A percentile compares a stretch with the other conserved stretches of the same genome.
phyloP scores from a whole-genome alignment of 768 basidiomycete species.

The Gloeophyllum trabeum region DNA sequence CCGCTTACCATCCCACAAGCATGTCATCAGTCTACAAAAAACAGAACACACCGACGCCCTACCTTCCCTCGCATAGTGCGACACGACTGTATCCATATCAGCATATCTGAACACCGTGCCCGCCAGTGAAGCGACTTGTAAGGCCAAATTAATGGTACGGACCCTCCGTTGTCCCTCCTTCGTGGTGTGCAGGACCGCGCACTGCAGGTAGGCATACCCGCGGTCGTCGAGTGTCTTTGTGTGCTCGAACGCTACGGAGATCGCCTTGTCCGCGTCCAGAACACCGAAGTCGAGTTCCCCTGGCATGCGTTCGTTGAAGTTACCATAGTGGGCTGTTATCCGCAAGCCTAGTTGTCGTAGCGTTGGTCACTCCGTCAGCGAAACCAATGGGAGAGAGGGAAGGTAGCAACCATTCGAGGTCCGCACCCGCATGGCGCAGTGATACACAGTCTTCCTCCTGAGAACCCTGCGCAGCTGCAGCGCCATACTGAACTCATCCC shows the following conservation, averaged over 20 bases:
- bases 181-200: conserved; percentile 81
- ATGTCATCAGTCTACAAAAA: not conserved
- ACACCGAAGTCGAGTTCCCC: conserved; percentile 73
- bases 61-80: conserved; percentile 73
- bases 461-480: conserved; percentile 70
- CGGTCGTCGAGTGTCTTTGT: conserved; percentile 57
- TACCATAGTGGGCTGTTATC: conserved; percentile 56
- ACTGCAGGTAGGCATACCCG: conserved; percentile 71
- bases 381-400: conserved; percentile 3
- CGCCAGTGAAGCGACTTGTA: conserved; percentile 75
- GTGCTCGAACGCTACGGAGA: conserved; percentile 70
- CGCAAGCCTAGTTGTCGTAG: conserved; percentile 38
- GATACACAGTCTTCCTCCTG: conserved; percentile 63
- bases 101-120: conserved; percentile 86
- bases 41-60: conserved; percentile 13
- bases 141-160: conserved; percentile 73
- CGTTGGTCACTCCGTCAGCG: not conserved
- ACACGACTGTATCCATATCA: conserved; percentile 78
- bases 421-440: conserved; percentile 71
- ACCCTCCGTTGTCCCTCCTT: conserved; percentile 70
- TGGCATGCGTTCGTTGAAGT: conserved; percentile 53
- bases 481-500: conserved; percentile 54
- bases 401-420: conserved; percentile 67
- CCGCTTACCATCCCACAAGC: conserved; percentile 35
- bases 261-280: conserved; percentile 72